Percentiles rank a stretch among this genome's conserved stretches.
Evolutionary conservation across 2,329 filamentous ascomycete genomes (phyloP).

Genomic region (Lachnellula hyalina): DNA sequence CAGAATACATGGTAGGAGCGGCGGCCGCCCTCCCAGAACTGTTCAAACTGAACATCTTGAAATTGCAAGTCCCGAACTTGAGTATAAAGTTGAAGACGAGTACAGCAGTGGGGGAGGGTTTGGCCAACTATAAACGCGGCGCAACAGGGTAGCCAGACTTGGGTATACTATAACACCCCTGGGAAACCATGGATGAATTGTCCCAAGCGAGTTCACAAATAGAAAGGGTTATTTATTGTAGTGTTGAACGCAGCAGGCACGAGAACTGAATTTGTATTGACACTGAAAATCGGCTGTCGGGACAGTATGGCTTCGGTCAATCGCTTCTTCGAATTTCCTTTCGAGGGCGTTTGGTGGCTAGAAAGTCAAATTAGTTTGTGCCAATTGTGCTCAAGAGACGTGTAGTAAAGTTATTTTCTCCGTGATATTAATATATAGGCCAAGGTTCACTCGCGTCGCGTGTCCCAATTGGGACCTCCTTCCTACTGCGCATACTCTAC

Average conservation of each 20-base stretch:
- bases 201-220: no score
- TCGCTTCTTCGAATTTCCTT: no score
- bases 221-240: no score
- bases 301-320: no score
- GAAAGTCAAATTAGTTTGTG: not conserved
- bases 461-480: no score
- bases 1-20: slow-evolving; percentile 11
- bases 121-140: not conserved
- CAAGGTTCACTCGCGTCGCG: no score
- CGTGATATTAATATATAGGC: not conserved
- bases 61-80: slow-evolving; percentile 11
- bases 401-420: not conserved
- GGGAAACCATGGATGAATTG: not conserved
- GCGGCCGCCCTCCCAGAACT: slow-evolving; percentile 13
- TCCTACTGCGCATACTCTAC: no score
- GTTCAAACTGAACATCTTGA: slow-evolving; percentile 22
- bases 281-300: no score
- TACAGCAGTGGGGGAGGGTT: not conserved
- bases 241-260: no score
- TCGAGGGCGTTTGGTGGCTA: no score
- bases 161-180: not conserved
- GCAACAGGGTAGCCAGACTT: not conserved
- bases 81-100: not conserved
- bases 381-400: not conserved
- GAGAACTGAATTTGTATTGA: no score